Conservation (phyloP, 331 rosid genomes). For the Phaseolus coccineus region DNA sequence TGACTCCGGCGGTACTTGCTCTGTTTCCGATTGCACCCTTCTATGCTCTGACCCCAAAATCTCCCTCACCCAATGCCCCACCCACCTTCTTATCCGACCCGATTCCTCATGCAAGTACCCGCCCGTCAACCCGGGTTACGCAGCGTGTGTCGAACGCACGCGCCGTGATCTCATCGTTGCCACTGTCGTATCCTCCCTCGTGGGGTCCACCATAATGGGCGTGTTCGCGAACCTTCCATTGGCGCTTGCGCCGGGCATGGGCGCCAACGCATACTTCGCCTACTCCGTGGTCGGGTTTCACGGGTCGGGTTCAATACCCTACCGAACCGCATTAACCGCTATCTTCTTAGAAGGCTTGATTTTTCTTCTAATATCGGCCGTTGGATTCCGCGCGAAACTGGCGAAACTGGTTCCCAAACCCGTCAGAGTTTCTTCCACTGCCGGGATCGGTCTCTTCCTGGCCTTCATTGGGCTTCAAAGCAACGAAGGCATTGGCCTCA, state of each 20-base stretch:
- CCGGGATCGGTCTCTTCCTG: slow-evolving; percentile 86
- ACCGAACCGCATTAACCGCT: slow-evolving; percentile 68
- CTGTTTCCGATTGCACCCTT: slow-evolving; percentile 64
- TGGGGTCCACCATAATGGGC: slow-evolving; percentile 84
- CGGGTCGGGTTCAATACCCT: slow-evolving; percentile 77
- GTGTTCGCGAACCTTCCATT: slow-evolving; percentile 80
- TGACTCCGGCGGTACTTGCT: slow-evolving; percentile 86
- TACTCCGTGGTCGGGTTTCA: slow-evolving; percentile 90
- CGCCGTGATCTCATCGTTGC: slow-evolving; percentile 83
- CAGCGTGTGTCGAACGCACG: slow-evolving; percentile 60
- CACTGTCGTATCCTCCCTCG: slow-evolving; percentile 70
- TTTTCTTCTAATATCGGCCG: slow-evolving; percentile 66
- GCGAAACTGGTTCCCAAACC: slow-evolving; percentile 82
- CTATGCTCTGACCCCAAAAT: slow-evolving; percentile 66
- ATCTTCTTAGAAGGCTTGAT: slow-evolving; percentile 80
- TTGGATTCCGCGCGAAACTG: slow-evolving; percentile 77
- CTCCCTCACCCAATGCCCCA: slow-evolving; percentile 45
- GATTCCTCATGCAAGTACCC: slow-evolving; percentile 64
- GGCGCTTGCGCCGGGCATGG: slow-evolving; percentile 94
- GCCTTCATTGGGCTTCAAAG: slow-evolving; percentile 87
- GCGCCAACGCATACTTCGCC: slow-evolving; percentile 87
- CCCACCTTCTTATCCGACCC: slow-evolving; percentile 59
- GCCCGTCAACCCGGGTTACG: slow-evolving; percentile 85
- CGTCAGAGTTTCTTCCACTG: slow-evolving; percentile 78
- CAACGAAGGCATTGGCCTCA: slow-evolving; percentile 78